These are phyloP conservation scores for Chlorella sp. DNA, from an alignment of 139 green algal species.

Conservation along the genomic window DNA sequence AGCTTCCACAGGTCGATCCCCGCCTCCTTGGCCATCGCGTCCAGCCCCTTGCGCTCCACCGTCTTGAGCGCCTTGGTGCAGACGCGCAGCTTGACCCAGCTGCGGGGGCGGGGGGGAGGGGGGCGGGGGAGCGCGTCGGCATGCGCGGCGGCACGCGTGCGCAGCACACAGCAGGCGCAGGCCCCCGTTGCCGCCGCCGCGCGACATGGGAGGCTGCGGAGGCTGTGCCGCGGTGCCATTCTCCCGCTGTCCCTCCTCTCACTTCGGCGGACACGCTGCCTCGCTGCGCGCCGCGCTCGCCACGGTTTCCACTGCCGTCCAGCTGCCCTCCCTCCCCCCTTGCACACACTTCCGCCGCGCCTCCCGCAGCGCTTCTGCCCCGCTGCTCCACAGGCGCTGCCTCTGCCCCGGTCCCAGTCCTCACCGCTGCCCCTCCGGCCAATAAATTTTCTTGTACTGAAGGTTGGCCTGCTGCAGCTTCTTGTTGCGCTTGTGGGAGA, in stretches of 20 bases:
- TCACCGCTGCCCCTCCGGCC: constrained; percentile 55
- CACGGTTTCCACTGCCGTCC: too few species aligned
- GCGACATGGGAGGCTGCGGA: too few species aligned
- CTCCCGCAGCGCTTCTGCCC: too few species aligned
- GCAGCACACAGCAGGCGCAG: constrained; percentile 1
- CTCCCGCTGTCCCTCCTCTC: too few species aligned
- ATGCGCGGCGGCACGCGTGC: constrained; percentile 18
- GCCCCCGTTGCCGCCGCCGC: too few species aligned
- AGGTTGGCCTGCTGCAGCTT: constrained; percentile 97
- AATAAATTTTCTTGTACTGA: constrained; percentile 72
- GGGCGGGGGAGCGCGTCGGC: constrained; percentile 24
- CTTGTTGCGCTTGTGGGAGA: constrained; percentile 98
- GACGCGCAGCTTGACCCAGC: constrained; percentile 82
- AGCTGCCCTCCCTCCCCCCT: too few species aligned
- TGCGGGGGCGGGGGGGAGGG: neutral
- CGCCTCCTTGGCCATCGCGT: constrained; percentile 88
- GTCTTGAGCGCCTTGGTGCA: constrained; percentile 80
- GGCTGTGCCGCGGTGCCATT: too few species aligned
- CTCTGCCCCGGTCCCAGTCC: too few species aligned
- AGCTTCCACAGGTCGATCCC: constrained; percentile 89
- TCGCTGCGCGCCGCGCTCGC: too few species aligned
- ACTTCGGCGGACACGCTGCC: too few species aligned
- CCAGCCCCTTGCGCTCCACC: constrained; percentile 89
- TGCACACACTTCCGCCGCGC: too few species aligned
- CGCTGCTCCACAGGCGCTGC: too few species aligned